Evolutionary conservation across 192 early-diverging fungal genomes (phyloP).

Genomic region (Gorgonomyces haynaldii): DNA sequence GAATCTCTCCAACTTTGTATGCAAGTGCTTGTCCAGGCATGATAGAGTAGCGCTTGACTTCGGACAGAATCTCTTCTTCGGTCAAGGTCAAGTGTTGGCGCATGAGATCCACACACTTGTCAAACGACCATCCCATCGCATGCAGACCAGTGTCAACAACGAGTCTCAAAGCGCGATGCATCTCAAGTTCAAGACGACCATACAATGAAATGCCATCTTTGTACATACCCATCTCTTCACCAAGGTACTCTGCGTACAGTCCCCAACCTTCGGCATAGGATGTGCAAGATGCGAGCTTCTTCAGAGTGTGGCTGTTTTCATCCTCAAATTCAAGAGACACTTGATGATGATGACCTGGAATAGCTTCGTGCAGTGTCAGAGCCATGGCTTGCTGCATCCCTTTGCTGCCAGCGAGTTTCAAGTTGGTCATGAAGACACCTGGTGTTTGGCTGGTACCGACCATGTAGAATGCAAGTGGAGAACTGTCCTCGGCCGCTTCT

Average conservation of each 20-base stretch:
- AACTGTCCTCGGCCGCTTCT: background rate
- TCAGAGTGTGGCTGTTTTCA: constrained; percentile 13
- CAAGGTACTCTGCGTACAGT: constrained; percentile 23
- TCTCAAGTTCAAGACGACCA: constrained; percentile 25
- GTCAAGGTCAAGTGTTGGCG: constrained; percentile 15
- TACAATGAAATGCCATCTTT: constrained; percentile 14
- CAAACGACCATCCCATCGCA: constrained; percentile 23
- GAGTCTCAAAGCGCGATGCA: constrained; percentile 24
- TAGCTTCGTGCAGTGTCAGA: constrained; percentile 25
- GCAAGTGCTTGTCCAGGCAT: constrained; percentile 29
- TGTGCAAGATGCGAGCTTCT: constrained; percentile 13
- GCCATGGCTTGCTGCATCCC: constrained; percentile 3
- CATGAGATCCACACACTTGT: constrained; percentile 21
- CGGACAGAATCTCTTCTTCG: constrained; percentile 15
- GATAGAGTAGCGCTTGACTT: constrained; percentile 24
- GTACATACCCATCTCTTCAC: constrained; percentile 29
- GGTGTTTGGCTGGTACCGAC: background rate
- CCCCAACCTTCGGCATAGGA: constrained; percentile 27
- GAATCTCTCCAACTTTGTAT: constrained; percentile 32
- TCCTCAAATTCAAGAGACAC: constrained; percentile 20
- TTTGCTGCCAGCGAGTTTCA: background rate
- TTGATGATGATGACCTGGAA: constrained; percentile 30
- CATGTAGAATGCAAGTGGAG: constrained; percentile 3
- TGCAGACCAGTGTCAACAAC: constrained; percentile 33
- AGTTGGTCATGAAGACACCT: constrained; percentile 1